These are phyloP conservation scores for Helianthus annuus DNA, from an alignment of 129 eudicot genomes.

Conservation along the genomic window HanXRQr2.0-SUNRISE NC_035433.2:50899065-50899564, in stretches of 20 bases:
- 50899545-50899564: constrained; percentile 98
- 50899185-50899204: neutral
- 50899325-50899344: constrained; percentile 55
- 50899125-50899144: too few species aligned
- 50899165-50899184: too few species aligned
- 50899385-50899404: neutral
- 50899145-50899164: too few species aligned
- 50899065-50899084: too few species aligned
- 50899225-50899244: constrained; percentile 14
- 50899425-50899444: neutral
- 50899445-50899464: constrained; percentile 45
- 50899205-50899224: constrained; percentile 7
- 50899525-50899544: constrained; percentile 85
- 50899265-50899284: constrained; percentile 74
- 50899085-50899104: too few species aligned
- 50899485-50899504: constrained; percentile 71
- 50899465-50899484: constrained; percentile 64
- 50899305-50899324: constrained; percentile 95
- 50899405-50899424: neutral
- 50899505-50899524: constrained; percentile 57
- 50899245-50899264: constrained; percentile 86
- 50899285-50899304: constrained; percentile 90
- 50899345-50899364: constrained; percentile 9
- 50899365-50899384: constrained; percentile 17
- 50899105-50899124: too few species aligned